Base-by-base conservation (phyloP, 805 yeast species). In the Schwanniomyces sp. region DNA sequence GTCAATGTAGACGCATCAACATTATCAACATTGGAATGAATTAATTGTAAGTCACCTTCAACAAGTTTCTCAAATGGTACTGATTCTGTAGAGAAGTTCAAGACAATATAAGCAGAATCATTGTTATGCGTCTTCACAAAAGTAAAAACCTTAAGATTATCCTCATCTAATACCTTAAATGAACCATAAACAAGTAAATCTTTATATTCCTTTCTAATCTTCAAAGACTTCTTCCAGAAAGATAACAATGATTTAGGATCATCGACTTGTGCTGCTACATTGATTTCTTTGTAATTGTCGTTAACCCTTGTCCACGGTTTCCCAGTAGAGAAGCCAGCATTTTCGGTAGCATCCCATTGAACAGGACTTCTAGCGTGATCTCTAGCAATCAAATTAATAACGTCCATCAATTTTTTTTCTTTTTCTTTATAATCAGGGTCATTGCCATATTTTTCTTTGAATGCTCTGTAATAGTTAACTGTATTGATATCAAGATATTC, bases 301-400 rank as follows among this genome's bases (percentile, higher is more conserved):
- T 78, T 76, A 52, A 75, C 74, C 49, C 69, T 63, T 64, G 74
- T 78, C 85, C 85, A 80, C 16, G 85, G 84, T 51, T 63, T 65
- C 37, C 58, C 73, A 5, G 69, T 62, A 24, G 81, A 65, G 62
- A 80, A 79, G 0, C 84, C 84, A 32, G 69, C 82, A 49, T 75
- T 50, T n/a, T 53, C 64, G 1, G 70, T 52, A 45, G 58, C 60
- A 50, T 70, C 72, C 85, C 85, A 80, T 53, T 79, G 84, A 50
- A 80, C 76, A 17, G 85, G 85, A 17, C 82, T 70, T 60, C 85
- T 72, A 7, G 80, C 75, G 55, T 80, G 70, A 55, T 80, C 85
- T 57, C 84, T 68, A 12, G 81, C 76, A 17, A 72, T 40, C 46
- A 73, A 51, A 47, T 66, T 63, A 48, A 75, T 58, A 32, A 52